A percentile compares a stretch with the other conserved stretches of the same genome.
phyloP scores from a whole-genome alignment of 805 yeast genomes.

The Metschnikowia picachoensis region DNA sequence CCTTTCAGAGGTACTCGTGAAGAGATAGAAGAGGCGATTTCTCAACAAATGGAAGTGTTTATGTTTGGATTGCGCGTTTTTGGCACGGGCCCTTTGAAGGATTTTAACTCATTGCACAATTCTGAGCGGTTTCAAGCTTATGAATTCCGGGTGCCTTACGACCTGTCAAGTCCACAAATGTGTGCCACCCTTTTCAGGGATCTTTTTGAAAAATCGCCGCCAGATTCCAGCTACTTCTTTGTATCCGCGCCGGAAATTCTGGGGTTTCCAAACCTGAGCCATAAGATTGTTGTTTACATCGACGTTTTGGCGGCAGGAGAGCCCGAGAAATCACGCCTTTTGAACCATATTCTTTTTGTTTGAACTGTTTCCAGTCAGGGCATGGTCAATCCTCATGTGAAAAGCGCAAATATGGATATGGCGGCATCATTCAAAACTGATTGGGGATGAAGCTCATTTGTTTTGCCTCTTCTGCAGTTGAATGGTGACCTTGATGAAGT shows the following conservation, averaged over 20 bases:
- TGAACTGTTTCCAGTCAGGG: not conserved
- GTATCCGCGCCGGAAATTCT: not conserved
- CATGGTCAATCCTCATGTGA: not conserved
- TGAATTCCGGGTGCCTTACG: not conserved
- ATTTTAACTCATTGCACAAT: not conserved
- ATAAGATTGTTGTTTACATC: not conserved
- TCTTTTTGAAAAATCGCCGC: not conserved
- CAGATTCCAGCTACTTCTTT: not conserved
- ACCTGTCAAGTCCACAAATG: not conserved
- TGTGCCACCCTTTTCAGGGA: not conserved
- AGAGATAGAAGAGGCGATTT: too few species aligned
- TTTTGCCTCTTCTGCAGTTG: too few species aligned
- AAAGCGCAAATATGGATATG: too few species aligned
- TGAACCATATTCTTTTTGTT: not conserved
- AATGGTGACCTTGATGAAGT: too few species aligned
- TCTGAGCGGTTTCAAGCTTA: not conserved
- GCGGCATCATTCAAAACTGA: too few species aligned
- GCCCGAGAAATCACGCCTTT: not conserved
- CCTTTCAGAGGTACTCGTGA: not conserved
- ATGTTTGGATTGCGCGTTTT: not conserved
- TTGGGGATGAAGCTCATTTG: too few species aligned
- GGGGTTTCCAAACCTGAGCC: not conserved
- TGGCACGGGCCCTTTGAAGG: not conserved
- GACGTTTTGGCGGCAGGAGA: not conserved
- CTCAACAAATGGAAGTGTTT: not conserved